phyloP scores from a whole-genome alignment of 1,139 yeast species.

The Meyerozyma elateridarum region DNA sequence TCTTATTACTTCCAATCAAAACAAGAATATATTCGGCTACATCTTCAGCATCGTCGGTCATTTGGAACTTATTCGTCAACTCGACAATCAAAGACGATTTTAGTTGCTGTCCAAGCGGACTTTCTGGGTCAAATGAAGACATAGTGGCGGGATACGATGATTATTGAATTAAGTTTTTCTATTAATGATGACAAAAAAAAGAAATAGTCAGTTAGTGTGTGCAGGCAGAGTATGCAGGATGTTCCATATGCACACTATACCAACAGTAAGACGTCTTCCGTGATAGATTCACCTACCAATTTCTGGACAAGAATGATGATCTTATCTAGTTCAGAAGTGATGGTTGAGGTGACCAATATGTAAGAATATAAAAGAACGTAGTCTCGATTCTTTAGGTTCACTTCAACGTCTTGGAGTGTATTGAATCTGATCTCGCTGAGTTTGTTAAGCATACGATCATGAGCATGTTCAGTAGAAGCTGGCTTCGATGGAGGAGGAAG shows the following conservation, averaged over 20 bases:
- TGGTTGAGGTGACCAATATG: slow-evolving; percentile 63
- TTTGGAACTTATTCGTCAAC: slow-evolving; percentile 29
- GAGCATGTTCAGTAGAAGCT: slow-evolving; percentile 74
- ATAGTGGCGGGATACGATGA: slow-evolving; percentile 10
- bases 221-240: too few relatives aligned
- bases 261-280: slow-evolving; percentile 47
- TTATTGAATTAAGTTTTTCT: neutral
- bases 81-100: slow-evolving; percentile 34
- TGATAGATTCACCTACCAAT: slow-evolving; percentile 54
- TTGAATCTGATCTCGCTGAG: slow-evolving; percentile 45
- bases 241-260: too few relatives aligned
- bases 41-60: slow-evolving; percentile 64
- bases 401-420: slow-evolving; percentile 13
- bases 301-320: slow-evolving; percentile 52
- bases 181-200: too few relatives aligned
- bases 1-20: slow-evolving; percentile 67
- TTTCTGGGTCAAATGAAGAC: slow-evolving; percentile 37
- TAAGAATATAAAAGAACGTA: slow-evolving; percentile 74
- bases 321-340: slow-evolving; percentile 59
- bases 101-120: slow-evolving; percentile 36
- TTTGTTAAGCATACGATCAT: slow-evolving; percentile 63
- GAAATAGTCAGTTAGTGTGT: too few relatives aligned
- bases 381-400: slow-evolving; percentile 51
- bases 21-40: slow-evolving; percentile 78
- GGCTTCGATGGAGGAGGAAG: slow-evolving; percentile 74